phyloP scores from a whole-genome alignment of 1,284 basidiomycete species.

The Athelia psychrophila region DNA sequence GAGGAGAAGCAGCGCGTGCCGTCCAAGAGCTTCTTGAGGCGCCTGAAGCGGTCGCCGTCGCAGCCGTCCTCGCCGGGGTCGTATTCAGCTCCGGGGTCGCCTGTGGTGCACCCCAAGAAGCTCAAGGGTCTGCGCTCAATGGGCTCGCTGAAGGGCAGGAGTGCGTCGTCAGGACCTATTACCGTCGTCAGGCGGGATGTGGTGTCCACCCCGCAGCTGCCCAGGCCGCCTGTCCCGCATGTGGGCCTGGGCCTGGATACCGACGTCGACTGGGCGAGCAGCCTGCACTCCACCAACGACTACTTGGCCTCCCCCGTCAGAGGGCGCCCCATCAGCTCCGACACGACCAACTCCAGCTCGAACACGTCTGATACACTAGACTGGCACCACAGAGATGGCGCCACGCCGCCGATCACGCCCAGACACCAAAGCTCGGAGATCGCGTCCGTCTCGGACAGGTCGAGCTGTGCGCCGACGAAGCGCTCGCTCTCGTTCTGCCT shows the following conservation, averaged over 20 bases:
- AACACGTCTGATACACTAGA: slow-evolving; percentile 3
- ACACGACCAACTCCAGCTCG: not conserved
- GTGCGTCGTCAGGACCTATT: slow-evolving; percentile 28
- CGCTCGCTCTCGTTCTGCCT: slow-evolving; percentile 66
- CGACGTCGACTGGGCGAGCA: slow-evolving; percentile 51
- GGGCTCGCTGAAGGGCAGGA: slow-evolving; percentile 68
- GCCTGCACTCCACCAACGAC: slow-evolving; percentile 25
- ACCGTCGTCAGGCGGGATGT: slow-evolving; percentile 29
- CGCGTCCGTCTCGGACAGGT: not conserved
- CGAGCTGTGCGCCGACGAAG: slow-evolving; percentile 24
- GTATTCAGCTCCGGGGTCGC: slow-evolving; percentile 29
- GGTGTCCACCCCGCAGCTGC: slow-evolving; percentile 46
- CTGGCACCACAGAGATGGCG: slow-evolving; percentile 15
- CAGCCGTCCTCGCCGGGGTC: slow-evolving; percentile 42
- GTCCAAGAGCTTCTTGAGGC: slow-evolving; percentile 62
- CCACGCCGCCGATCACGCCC: slow-evolving; percentile 1
- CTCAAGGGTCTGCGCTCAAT: slow-evolving; percentile 76
- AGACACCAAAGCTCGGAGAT: not conserved
- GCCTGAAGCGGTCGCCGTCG: slow-evolving; percentile 44
- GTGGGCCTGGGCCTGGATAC: slow-evolving; percentile 58
- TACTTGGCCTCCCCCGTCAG: slow-evolving; percentile 15
- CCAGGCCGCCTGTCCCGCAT: slow-evolving; percentile 49
- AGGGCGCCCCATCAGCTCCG: slow-evolving; percentile 3
- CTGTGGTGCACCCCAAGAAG: slow-evolving; percentile 40
- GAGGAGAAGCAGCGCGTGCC: slow-evolving; percentile 53